Evolutionary conservation across 352 stramenopile species (phyloP), one percentile per base, ranked within the genome.

Genomic region (Globisporangium ultimum): DNA sequence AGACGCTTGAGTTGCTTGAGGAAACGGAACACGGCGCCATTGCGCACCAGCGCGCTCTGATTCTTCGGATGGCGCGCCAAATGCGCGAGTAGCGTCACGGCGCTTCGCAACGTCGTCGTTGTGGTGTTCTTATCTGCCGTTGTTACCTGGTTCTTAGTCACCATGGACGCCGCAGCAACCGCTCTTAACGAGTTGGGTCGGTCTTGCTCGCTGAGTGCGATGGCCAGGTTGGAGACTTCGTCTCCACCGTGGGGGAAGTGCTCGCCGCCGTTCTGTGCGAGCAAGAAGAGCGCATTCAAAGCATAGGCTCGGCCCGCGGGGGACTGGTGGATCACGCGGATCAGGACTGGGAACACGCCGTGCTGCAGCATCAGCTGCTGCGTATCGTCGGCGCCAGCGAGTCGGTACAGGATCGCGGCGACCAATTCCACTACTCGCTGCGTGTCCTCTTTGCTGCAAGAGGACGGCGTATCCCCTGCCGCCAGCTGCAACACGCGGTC

Each of bases 241-340:
- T 90, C 79, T 2, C 73, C 71, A 17, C 84, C 84, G 40, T 91
- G 78, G 1, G 84, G 80, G 47, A 93, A 93, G 3, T 68, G 56
- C 4, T 74, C 64, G 22, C 67, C 64, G 2, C 71, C 69, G 36
- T 80, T 70, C 22, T 72, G 64, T 2, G 70, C 74, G 2, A 89
- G 50, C 36, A 86, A 38, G 57, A 79, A 86, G 14, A 91, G 62
- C 24, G 81, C 76, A 21, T 88, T 85, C 3, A 89, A 51, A 3
- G 81, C 79, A 34, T 73, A 86, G 1, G 68, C 64, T 42, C 74
- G 55, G 21, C 72, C 73, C 9, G 48, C 63, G 6, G 70, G 67
- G 21, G 77, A 87, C 13, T 64, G 53, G 2, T 76, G 70, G 47
- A 85, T 75, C 13, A 93, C 55, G 9, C 73, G 58, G 34, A 88